Percentiles rank a stretch among this genome's conserved stretches.
These are phyloP conservation scores for Corynascus novoguineensis DNA, from an alignment of 495 filamentous ascomycete species.

Conservation along the genomic window DNA sequence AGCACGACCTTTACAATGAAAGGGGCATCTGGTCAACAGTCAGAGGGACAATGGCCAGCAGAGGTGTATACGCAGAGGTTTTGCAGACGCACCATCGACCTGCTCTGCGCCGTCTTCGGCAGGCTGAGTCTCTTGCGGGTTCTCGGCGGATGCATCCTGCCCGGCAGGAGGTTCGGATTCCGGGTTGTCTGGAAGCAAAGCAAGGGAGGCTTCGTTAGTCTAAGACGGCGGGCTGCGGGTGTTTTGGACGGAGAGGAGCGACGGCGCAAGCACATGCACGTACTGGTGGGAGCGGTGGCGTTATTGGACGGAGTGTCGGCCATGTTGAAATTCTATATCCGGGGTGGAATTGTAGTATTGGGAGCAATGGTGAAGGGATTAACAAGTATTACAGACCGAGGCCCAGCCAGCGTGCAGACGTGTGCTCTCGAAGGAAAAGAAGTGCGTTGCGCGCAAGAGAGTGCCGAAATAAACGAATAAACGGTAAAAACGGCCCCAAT, in stretches of 20 bases:
- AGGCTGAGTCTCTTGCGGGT: constrained; percentile 7
- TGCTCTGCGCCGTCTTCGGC: constrained; percentile 26
- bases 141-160: constrained; percentile 18
- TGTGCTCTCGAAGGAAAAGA: constrained; percentile 14
- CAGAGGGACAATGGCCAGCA: constrained; percentile 11
- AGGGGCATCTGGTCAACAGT: constrained; percentile 57
- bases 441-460: neutral
- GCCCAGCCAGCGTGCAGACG: constrained; percentile 6
- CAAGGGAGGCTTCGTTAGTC: constrained; percentile 13
- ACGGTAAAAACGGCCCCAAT: constrained; percentile 10
- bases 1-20: constrained; percentile 64
- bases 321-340: constrained; percentile 12
- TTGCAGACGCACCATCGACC: constrained; percentile 12
- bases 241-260: neutral
- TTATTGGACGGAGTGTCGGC: constrained; percentile 12
- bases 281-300: constrained; percentile 15
- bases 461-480: neutral
- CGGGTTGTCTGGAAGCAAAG: constrained; percentile 19
- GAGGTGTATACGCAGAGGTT: too few species aligned
- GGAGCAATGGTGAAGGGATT: constrained; percentile 2
- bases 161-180: constrained; percentile 15
- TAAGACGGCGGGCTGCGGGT: neutral
- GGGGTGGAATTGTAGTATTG: constrained; percentile 8
- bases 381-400: constrained; percentile 11
- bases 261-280: neutral